Evolutionary conservation across 495 filamentous ascomycete species (phyloP).

Genomic region (Annulohypoxylon moriforme): DNA sequence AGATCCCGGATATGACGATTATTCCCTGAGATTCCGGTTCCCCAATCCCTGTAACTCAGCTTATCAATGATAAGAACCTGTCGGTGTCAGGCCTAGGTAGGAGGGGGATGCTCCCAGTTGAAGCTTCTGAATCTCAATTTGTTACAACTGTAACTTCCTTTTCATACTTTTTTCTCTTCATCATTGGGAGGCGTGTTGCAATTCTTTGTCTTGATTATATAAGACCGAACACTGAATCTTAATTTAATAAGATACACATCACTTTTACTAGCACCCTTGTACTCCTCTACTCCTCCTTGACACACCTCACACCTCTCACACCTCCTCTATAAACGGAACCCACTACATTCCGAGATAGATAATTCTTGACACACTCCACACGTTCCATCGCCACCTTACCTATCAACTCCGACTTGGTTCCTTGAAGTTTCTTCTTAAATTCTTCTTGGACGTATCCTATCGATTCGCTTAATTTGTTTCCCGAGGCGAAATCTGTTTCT

Average conservation of each 20-base stretch:
- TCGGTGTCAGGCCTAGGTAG: slow-evolving; percentile 9
- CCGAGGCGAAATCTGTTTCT: slow-evolving; percentile 8
- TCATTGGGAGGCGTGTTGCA: slow-evolving; percentile 3
- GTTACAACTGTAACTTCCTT: background rate
- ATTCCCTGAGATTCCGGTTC: too few species aligned
- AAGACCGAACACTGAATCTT: background rate
- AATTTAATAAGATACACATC: background rate
- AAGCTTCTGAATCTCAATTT: slow-evolving; percentile 13
- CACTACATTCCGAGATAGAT: background rate
- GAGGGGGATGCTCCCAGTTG: slow-evolving; percentile 21
- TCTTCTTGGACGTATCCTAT: background rate
- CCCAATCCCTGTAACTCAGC: background rate
- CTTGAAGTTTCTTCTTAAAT: slow-evolving; percentile 2
- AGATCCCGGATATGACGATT: slow-evolving; percentile 2
- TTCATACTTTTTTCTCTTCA: background rate
- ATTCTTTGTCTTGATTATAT: slow-evolving; percentile 27
- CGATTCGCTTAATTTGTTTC: background rate
- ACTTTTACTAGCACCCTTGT: background rate
- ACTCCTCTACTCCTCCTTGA: background rate
- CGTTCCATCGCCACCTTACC: slow-evolving; percentile 19
- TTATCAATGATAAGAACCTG: slow-evolving; percentile 9
- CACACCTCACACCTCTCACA: too few species aligned
- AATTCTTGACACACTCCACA: slow-evolving; percentile 20
- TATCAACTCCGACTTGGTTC: background rate
- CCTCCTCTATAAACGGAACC: background rate